Conservation (phyloP, 129 eudicot genomes). For the Arctium minus region DNA sequence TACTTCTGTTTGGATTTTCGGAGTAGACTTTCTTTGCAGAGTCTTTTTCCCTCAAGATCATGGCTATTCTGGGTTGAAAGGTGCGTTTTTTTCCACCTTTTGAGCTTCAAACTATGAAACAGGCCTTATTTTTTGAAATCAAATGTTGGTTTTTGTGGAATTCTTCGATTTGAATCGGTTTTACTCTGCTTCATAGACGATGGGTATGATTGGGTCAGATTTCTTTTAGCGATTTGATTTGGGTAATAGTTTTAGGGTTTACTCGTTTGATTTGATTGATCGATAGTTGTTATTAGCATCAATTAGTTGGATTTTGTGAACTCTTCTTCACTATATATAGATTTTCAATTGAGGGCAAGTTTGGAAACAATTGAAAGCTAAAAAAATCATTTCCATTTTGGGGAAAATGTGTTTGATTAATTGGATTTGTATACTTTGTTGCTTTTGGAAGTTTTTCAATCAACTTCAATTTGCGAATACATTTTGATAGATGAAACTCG, state of each 20-base stretch:
- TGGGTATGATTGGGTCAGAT: not conserved
- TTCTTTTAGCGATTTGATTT: not conserved
- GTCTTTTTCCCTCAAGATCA: not conserved
- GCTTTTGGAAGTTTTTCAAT: conserved; percentile 1
- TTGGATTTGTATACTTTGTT: not conserved
- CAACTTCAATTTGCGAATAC: not conserved
- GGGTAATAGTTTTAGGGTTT: conserved; percentile 8
- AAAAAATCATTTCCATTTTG: not conserved
- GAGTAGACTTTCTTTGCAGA: conserved; percentile 4
- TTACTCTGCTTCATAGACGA: not conserved
- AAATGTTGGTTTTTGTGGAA: not conserved
- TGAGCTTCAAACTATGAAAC: not conserved
- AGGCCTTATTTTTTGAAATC: not conserved
- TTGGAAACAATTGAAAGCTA: not conserved
- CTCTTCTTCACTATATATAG: not conserved
- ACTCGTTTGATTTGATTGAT: not conserved
- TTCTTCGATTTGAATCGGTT: not conserved
- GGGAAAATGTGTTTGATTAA: conserved; percentile 15
- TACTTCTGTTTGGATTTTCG: not conserved
- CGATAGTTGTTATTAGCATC: not conserved
- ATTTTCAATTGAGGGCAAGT: not conserved
- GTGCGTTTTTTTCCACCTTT: not conserved
- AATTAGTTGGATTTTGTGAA: not conserved
- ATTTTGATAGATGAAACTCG: not conserved
- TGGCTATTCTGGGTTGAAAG: conserved; percentile 9